These are phyloP conservation scores for Pseudohyphozyma bogoriensis DNA, from an alignment of 768 basidiomycete species.

Conservation along the genomic window DNA sequence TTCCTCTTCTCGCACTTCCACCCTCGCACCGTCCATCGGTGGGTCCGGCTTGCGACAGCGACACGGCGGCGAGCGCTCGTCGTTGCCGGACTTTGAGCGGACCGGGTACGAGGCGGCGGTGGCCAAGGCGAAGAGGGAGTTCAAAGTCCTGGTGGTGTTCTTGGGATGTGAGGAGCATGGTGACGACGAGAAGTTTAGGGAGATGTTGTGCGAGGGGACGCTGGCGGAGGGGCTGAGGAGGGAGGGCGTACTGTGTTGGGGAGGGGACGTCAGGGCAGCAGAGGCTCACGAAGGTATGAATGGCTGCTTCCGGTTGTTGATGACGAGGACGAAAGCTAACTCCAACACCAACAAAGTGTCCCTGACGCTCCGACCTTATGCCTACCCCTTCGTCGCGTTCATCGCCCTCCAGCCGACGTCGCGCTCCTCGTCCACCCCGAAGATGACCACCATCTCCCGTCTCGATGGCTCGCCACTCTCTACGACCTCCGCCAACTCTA, in stretches of 20 bases:
- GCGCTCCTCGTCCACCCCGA: constrained; percentile 34
- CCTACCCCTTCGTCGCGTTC: constrained; percentile 88
- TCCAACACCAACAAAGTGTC: constrained; percentile 45
- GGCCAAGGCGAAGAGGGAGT: constrained; percentile 57
- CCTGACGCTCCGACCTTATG: constrained; percentile 60
- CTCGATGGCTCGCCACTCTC: constrained; percentile 59
- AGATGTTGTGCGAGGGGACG: constrained; percentile 61
- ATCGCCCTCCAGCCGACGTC: constrained; percentile 64
- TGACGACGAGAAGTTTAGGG: constrained; percentile 51
- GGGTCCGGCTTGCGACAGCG: neutral
- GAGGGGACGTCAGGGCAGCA: constrained; percentile 71
- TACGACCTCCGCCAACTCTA: constrained; percentile 43
- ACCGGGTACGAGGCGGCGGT: constrained; percentile 75
- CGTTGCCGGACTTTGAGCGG: constrained; percentile 66
- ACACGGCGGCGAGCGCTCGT: constrained; percentile 29
- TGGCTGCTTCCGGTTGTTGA: neutral
- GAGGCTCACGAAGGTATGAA: constrained; percentile 70
- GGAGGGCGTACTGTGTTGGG: constrained; percentile 61
- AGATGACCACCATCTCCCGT: constrained; percentile 70
- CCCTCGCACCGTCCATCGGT: constrained; percentile 28
- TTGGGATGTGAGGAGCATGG: constrained; percentile 86
- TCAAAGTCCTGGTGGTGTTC: constrained; percentile 65
- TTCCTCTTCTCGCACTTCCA: constrained; percentile 34
- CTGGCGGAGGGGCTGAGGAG: constrained; percentile 52
- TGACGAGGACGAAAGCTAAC: constrained; percentile 40